Evolutionary conservation across 164 flowering plant genomes (phyloP).

Genomic region (Sextonia rubra): DNA sequence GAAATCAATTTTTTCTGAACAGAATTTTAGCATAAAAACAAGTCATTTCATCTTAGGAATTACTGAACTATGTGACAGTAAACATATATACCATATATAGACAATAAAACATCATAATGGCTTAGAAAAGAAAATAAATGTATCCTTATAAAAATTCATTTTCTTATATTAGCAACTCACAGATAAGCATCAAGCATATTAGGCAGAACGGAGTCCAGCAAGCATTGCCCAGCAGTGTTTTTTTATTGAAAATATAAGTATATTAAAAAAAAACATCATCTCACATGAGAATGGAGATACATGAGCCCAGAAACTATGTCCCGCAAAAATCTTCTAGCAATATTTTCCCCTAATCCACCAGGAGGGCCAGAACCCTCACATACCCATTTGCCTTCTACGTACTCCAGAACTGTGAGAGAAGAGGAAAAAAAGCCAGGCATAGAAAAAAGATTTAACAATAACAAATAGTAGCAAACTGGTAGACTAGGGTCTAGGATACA

Average conservation of each 20-base stretch:
- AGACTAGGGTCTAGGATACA: background rate
- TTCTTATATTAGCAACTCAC: background rate
- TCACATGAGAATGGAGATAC: slow-evolving; percentile 96
- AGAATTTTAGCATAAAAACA: no score
- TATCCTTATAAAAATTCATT: background rate
- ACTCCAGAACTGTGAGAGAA: slow-evolving; percentile 72
- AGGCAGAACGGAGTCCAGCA: background rate
- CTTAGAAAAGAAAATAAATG: background rate
- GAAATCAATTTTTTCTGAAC: no score
- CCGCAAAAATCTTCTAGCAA: slow-evolving; percentile 69
- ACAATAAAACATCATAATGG: background rate
- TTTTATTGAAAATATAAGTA: background rate
- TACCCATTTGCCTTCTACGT: slow-evolving; percentile 85
- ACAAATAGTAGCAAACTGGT: background rate
- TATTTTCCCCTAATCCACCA: slow-evolving; percentile 58
- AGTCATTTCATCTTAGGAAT: background rate
- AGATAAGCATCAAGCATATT: no score
- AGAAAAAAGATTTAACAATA: background rate
- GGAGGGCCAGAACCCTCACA: slow-evolving; percentile 66
- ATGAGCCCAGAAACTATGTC: slow-evolving; percentile 86
- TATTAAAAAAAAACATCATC: slow-evolving; percentile 9
- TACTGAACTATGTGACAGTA: no score
- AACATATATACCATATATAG: no score
- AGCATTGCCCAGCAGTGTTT: background rate
- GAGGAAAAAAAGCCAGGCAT: background rate